Evolutionary conservation across 139 green algal species (phyloP), one percentile per base, ranked within the genome.

Genomic region (Coelastrella sp.): DNA sequence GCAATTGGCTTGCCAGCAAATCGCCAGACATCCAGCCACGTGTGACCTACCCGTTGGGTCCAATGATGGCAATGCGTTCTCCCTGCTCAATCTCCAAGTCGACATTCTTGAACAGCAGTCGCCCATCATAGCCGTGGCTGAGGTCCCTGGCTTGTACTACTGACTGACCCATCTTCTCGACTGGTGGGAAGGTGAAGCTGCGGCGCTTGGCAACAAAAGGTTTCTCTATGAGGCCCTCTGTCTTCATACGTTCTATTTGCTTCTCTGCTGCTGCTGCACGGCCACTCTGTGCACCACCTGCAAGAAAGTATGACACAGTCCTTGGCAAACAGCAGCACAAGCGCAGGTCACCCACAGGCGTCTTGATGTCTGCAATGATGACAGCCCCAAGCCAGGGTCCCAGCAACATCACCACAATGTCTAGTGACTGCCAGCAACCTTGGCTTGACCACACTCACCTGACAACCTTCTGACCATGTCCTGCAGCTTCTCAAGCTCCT

Each of bases 31-130:
- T 49, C 35, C 35, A 49, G 35, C 35, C 35, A 49, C 24, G n/a
- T 76, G 15, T 10, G 15, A 56, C 87, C 84, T 65, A 91, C 94
- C 96, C 96, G 87, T 99, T 99, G 88, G 98, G 96, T 35, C 98
- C 98, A 66, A 99, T 98, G 90, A 99, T 97, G 15, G 98, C 98
- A 22, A 99, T 94, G 10, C 98, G 94, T 92, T 99, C 98, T 6
- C 98, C 97, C 61, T 97, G 95, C 86, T 97, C 93, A 35, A 99
- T 97, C 90, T 96, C 92, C 82, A 99, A 92, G 65, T 95, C 94
- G 11, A 94, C 94, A 56, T 96, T 83, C 73, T 96, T 92, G 92
- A 99, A 98, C 22, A 99, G 94, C n/a, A 73, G 90, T 14, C 91
- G 80, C 59, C 92, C 95, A 74, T 94, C 80, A 90, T 99, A 99